These are phyloP conservation scores for Ceratocystiopsis sp. DNA, from an alignment of 2,329 filamentous ascomycete species.

Conservation along the genomic window DNA sequence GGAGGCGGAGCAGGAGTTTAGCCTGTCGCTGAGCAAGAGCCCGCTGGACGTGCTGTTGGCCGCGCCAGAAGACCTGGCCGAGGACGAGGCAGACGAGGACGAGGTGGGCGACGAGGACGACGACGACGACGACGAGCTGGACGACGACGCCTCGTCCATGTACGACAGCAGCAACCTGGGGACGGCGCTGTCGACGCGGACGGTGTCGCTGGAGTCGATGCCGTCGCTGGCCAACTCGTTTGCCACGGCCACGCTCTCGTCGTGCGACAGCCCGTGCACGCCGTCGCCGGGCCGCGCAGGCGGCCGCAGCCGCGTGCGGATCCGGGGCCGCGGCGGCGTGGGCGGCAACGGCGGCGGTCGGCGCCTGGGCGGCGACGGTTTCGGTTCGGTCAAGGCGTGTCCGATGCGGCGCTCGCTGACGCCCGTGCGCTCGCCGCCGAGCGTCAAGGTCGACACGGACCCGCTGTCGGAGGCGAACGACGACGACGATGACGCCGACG, in stretches of 20 bases:
- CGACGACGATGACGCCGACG: slow-evolving; percentile 18
- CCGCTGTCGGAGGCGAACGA: slow-evolving; percentile 27
- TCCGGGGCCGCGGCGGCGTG: slow-evolving; percentile 12
- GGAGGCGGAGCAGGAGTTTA: slow-evolving; percentile 41
- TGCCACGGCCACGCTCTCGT: slow-evolving; percentile 30
- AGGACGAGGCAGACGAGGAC: slow-evolving; percentile 31
- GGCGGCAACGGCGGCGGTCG: not conserved
- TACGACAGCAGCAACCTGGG: slow-evolving; percentile 35
- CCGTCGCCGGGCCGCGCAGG: slow-evolving; percentile 4
- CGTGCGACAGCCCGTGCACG: slow-evolving; percentile 30
- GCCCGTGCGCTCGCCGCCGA: slow-evolving; percentile 37
- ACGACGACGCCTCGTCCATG: slow-evolving; percentile 16
- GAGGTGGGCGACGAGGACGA: slow-evolving; percentile 32
- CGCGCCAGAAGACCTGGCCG: slow-evolving; percentile 38
- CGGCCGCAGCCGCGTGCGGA: slow-evolving; percentile 7
- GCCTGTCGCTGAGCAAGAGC: slow-evolving; percentile 32
- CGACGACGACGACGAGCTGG: slow-evolving; percentile 25
- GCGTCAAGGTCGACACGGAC: slow-evolving; percentile 28
- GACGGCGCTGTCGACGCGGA: slow-evolving; percentile 35
- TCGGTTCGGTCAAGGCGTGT: slow-evolving; percentile 18
- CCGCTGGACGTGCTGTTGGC: slow-evolving; percentile 43
- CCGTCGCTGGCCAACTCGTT: slow-evolving; percentile 41
- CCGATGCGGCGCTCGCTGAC: slow-evolving; percentile 32
- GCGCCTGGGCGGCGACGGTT: too few species aligned
- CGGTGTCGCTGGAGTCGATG: slow-evolving; percentile 42